Base-by-base conservation (phyloP, 257 asterid species). In the Solanum habrochaites region DNA sequence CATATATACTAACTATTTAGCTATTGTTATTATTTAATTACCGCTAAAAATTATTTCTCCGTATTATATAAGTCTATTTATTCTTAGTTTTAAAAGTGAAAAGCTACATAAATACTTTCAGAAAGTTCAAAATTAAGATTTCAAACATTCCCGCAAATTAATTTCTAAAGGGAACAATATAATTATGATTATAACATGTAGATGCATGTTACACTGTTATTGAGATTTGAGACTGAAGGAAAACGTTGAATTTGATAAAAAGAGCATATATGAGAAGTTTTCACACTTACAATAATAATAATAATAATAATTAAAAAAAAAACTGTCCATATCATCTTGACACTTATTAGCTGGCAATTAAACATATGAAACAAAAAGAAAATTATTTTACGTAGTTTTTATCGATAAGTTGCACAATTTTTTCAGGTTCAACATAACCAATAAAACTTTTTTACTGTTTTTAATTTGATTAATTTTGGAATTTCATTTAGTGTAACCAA, bases 391-490 rank as follows among this genome's bases (percentile, higher is more conserved):
- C 3, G 2, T 70, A 72, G 18, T 11, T 23, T 74, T 23, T 40
- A n/a, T n/a, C 60, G n/a, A 52, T 52, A 52, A 13, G 39, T 77
- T 77, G 83, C 64, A 43, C 40, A 35, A 43, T 40, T 25, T 77
- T 43, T 77, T 77, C 14, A 77, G 83, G 62, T 77, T 43, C 37
- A 13, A 43, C 83, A 77, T 77, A 62, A 77, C 83, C n/a, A 77
- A 7, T 32, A 23, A 8, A 75, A n/a, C 27, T 37, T 15, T 73
- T 74, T 6, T 8, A 25, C 8, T 77, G 15, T 42, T 25, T n/a
- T 4, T 13, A 6, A 37, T 37, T 37, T 37, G 7, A n/a, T 21
- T 77, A 11, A n/a, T 21, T 77, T n/a, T 77, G 39, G 14, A 77
- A 15, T 40, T 73, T 23, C 20, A n/a, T 39, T 40, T 74, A 40